Conservation (phyloP, 257 asterid species). For the Craterostigma plantagineum region DNA sequence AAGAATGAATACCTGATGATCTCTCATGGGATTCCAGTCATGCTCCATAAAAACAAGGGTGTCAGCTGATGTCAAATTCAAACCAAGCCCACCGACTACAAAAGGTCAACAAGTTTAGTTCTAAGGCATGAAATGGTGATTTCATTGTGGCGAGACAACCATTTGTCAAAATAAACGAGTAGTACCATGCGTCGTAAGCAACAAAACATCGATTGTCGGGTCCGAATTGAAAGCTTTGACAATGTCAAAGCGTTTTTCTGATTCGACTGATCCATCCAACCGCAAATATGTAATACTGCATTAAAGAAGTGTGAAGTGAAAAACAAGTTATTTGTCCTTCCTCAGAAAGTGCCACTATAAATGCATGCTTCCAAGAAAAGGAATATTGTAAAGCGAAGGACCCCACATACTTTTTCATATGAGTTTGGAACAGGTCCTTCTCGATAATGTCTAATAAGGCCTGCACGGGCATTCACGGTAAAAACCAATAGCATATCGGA, state of each 20-base stretch:
- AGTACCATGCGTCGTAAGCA: slow-evolving; percentile 94
- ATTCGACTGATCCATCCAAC: slow-evolving; percentile 92
- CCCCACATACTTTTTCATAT: slow-evolving; percentile 68
- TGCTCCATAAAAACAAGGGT: slow-evolving; percentile 99
- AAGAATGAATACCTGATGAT: slow-evolving; percentile 57
- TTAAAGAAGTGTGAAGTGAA: slow-evolving; percentile 11
- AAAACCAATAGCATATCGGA: slow-evolving; percentile 5
- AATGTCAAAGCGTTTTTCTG: slow-evolving; percentile 91
- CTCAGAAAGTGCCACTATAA: too few relatives aligned
- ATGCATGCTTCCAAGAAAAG: not conserved
- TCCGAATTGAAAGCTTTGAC: slow-evolving; percentile 97
- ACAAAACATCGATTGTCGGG: slow-evolving; percentile 89
- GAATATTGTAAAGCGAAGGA: slow-evolving; percentile 2
- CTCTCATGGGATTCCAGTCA: slow-evolving; percentile 99
- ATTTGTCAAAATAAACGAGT: slow-evolving; percentile 4
- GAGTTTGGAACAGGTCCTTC: slow-evolving; percentile 70
- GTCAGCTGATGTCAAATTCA: slow-evolving; percentile 95
- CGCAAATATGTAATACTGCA: slow-evolving; percentile 87
- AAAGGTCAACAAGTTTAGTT: not conserved
- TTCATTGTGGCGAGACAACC: slow-evolving; percentile 1
- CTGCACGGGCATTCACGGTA: slow-evolving; percentile 32
- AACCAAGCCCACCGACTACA: slow-evolving; percentile 98
- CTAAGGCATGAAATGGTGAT: too few relatives aligned
- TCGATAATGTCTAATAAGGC: slow-evolving; percentile 86
- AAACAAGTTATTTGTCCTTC: not conserved